Base-by-base conservation (phyloP, 2,329 filamentous ascomycete genomes). In the Trichoderma arundinaceum region DNA sequence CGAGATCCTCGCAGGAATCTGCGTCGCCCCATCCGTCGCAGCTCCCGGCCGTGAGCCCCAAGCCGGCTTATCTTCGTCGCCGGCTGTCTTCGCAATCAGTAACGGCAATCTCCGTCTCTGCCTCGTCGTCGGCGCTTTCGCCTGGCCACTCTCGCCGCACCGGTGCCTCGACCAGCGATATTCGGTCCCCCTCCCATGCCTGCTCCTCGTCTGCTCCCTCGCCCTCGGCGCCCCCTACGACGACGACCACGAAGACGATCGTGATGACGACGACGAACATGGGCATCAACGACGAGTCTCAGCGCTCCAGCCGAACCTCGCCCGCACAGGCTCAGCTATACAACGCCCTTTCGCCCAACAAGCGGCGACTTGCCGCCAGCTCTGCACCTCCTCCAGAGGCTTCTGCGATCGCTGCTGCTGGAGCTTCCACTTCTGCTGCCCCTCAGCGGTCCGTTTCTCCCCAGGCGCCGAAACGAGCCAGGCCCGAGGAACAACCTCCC, bases 391-490 rank as follows among this genome's bases (percentile, higher is more conserved):
- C 52, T 33, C 52, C 33, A 9, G 61, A 64, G 3, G 61, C 15
- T n/a, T 64, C 61, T 32, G n/a, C 33, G 2, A 57, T 39, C 7
- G 15, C 60, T 15, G n/a, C 64, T 2, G 28, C 57, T 12, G 32
- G 17, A 1, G 43, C 41, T 57, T 33, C 43, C 8, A 46, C 22
- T 15, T 59, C 68, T 13, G 64, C 49, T 13, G 59, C 17, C 13
- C 35, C 56, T 13, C 41, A 56, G 3, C 61, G 39, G 9, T 65
- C 38, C 66, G 70, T 74, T 66, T 70, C 69, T 65, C 74, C 74
- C 72, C 74, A 77, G 71, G 71, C 71, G 41, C 69, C 83, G 6
- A 90, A 90, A 74, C 83, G 87, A 49, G 75, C 81, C 35, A 84
- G 81, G 69, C 80, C 83, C 39, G 83, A 83, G 51, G 76, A 79